Evolutionary conservation across 2,329 filamentous ascomycete species (phyloP), one percentile per base, ranked within the genome.

Genomic region (Trichophyton rubrum): DNA sequence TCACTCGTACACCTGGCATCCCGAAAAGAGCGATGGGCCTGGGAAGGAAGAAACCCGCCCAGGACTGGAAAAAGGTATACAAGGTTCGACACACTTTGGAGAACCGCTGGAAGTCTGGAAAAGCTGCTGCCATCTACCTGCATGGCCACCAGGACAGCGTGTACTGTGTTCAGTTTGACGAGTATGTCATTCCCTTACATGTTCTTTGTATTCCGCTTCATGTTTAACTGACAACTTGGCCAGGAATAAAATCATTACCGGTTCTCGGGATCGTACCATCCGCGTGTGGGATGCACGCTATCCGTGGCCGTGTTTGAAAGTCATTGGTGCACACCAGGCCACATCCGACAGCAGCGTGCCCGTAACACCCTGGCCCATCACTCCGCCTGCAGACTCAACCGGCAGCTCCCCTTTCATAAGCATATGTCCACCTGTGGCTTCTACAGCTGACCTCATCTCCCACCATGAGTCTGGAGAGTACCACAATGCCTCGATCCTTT

Each of bases 111-210:
- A 85, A 83, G 67, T 78, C 85, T 58, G 87, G 88, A 60, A 85
- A 86, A 65, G 89, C 90, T 7, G 86, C 84, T 53, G 86, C 90
- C 0, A 85, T 95, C 60, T 97, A 96, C 72, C 81, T 99, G 22
- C 90, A 93, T 68, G 93, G 93, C 1, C 93, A 99, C 72, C 85
- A 86, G 27, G 93, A 99, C 72, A 96, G 90, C 66, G 95, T 99
- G 61, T 99, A 99, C 76, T 99, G 93, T 73, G 83, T 95, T 61
- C 93, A 99, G 71, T 99, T 97, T 71, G 93, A 99, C 72, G 92
- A 97, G 86, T 90, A 81, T 67, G 86, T 78, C 41, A 7, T 15
- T 5, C 15, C 3, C 58, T 13, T 13, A 13, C 9, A 13, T 13
- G 13, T 38, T 38, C 33, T 9, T 38, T 13, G 33, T 38, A 1